phyloP scores from a whole-genome alignment of 208 protist genomes.

The Acanthamoeba royreba region DNA sequence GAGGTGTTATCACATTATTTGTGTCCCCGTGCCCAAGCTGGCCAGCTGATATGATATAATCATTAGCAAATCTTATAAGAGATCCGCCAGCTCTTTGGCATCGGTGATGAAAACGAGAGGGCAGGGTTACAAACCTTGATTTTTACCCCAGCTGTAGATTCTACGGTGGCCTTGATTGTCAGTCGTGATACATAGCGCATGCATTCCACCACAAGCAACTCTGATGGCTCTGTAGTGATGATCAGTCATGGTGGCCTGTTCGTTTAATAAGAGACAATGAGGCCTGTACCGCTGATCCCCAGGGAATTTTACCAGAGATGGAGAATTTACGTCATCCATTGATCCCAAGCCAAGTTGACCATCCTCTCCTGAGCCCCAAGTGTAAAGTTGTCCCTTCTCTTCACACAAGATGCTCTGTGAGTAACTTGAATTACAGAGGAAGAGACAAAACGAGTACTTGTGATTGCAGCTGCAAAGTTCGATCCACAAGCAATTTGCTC shows the following conservation, averaged over 20 bases:
- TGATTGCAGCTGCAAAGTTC: not conserved
- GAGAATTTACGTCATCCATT: not conserved
- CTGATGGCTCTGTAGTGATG: not conserved
- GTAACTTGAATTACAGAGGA: not conserved
- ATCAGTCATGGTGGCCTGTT: not conserved
- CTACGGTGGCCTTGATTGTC: not conserved
- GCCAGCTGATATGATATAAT: not conserved
- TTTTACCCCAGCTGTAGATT: not conserved
- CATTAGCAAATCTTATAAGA: not conserved
- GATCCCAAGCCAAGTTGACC: not conserved
- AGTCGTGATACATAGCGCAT: not conserved
- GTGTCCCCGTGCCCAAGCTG: not conserved
- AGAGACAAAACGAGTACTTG: not conserved
- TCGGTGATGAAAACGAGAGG: not conserved
- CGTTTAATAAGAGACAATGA: not conserved
- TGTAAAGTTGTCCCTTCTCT: not conserved
- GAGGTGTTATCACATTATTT: not conserved
- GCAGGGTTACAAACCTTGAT: not conserved
- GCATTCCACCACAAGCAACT: not conserved
- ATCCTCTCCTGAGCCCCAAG: not conserved
- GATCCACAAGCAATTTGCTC: not conserved
- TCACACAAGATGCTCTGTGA: not conserved
- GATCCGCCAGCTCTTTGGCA: too few relatives aligned
- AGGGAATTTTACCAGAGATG: not conserved
- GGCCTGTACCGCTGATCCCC: not conserved